A percentile compares a stretch with the other conserved stretches of the same genome.
These are phyloP conservation scores for Gynostemma pentaphyllum DNA, from an alignment of 306 rosid genomes.

Conservation along the genomic window DNA sequence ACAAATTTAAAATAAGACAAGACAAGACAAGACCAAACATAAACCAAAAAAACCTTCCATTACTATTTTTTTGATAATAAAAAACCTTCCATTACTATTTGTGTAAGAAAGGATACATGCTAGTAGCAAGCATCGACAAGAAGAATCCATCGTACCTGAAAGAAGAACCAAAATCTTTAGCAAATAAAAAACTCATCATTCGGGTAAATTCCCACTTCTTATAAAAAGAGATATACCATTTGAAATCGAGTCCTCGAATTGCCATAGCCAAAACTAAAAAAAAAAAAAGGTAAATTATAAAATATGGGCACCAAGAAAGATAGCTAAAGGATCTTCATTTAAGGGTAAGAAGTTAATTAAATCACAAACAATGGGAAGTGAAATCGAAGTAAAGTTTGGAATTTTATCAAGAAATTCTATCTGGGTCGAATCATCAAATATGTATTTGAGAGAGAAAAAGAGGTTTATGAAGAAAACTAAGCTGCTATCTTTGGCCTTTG, in stretches of 20 bases:
- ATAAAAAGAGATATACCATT: conserved; percentile 46
- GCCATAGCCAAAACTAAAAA: conserved; percentile 38
- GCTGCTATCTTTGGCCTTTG: conserved; percentile 3
- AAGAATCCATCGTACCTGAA: conserved; percentile 70
- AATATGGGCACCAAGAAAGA: conserved; percentile 24
- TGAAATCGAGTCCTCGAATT: conserved; percentile 87
- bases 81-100: neutral
- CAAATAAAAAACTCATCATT: neutral
- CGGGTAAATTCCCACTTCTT: neutral
- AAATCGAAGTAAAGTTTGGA: conserved; percentile 7
- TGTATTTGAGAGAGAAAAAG: neutral
- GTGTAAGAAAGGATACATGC: conserved; percentile 24
- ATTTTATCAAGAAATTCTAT: neutral
- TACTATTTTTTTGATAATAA: neutral
- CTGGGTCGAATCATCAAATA: conserved; percentile 1
- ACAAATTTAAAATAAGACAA: no score
- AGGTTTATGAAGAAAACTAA: neutral
- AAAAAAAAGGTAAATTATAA: neutral
- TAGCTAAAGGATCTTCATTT: conserved; percentile 13
- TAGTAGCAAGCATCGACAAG: conserved; percentile 96
- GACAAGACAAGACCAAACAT: neutral
- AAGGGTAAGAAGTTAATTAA: conserved; percentile 14
- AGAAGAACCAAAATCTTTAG: neutral
- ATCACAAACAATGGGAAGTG: conserved; percentile 16
- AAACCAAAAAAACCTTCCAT: neutral